Base-by-base conservation (phyloP, 1,284 basidiomycete species). In the Hemileia vastatrix region DNA sequence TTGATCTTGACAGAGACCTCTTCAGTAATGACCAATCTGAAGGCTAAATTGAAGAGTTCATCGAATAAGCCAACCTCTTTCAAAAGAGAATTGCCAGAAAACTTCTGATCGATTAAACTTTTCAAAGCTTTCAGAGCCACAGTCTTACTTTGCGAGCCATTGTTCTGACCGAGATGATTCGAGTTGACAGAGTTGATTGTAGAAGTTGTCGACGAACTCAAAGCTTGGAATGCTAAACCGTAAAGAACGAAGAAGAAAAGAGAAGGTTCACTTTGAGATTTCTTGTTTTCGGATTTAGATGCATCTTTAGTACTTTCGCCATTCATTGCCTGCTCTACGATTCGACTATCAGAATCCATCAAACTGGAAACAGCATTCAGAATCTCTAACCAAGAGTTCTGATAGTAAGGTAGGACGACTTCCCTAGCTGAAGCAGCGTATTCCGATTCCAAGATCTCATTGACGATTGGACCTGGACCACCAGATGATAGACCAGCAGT, bases 361-460 rank as follows among this genome's bases (percentile, higher is more conserved):
- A 86, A 81, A 1, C 84, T 84, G 0, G 89, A 86, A 1, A 94
- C 82, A 1, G 94, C 94, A 69, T 91, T 86, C 2, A 98, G 79
- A 65, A 97, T 86, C 58, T 84, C 82, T 0, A 84, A 79, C 84
- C 91, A 95, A 0, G 90, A 83, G 36, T 83, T 82, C 32, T 85
- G 80, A 71, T 94, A 95, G 74, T 93, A 94, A 88, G 90, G 92
- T 49, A 96, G 77, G 2, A 95, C 78, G 3, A 95, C 89, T 67
- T 95, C 92, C 67, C 88, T 85, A 2, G 90, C 91, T 13, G 96
- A 79, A 55, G 86, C 91, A 6, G 87, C 86, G 71, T 90, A 90
- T 2, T 87, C 86, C 1, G 86, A 83, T 69, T 94, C 90, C 47
- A n/a, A n/a, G n/a, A 90, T 78, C 6, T 67, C 67, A 4, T 70